Conservation (phyloP, 179 eudicot genomes). For the Gypsophila paniculata region DNA sequence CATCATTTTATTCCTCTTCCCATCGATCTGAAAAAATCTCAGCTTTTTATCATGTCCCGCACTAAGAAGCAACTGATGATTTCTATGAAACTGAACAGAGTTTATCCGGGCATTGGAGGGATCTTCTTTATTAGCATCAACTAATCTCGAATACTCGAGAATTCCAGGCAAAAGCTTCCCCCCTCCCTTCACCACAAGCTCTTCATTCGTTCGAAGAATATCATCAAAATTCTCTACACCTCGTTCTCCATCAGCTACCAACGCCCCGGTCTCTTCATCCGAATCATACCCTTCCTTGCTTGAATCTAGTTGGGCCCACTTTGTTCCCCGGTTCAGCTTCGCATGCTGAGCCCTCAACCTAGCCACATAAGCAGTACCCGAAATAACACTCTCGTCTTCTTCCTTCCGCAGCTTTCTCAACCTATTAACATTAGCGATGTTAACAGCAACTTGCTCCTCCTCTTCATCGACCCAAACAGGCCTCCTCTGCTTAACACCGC, state of each 20-base stretch:
- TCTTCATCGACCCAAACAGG: conserved; percentile 88
- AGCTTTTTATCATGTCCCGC: conserved; percentile 67
- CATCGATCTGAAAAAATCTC: conserved; percentile 84
- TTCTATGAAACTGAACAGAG: conserved; percentile 83
- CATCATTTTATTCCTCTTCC: conserved; percentile 65
- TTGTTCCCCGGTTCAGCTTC: conserved; percentile 76
- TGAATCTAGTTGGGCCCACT: conserved; percentile 70
- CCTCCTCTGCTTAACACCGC: conserved; percentile 38
- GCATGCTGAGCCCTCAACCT: conserved; percentile 80
- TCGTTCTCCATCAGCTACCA: conserved; percentile 34
- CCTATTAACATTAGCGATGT: conserved; percentile 67
- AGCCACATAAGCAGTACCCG: conserved; percentile 61
- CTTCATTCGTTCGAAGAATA: conserved; percentile 55
- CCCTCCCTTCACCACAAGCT: conserved; percentile 64
- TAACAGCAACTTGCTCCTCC: conserved; percentile 52
- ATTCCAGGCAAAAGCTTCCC: conserved; percentile 63
- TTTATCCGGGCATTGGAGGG: conserved; percentile 52
- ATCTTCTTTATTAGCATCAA: conserved; percentile 67
- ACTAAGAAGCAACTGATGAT: conserved; percentile 75
- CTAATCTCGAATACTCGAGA: conserved; percentile 63
- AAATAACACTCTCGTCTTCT: conserved; percentile 70
- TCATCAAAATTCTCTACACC: conserved; percentile 34
- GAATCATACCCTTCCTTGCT: conserved; percentile 44
- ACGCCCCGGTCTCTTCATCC: conserved; percentile 51
- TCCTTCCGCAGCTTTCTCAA: conserved; percentile 77